A percentile compares a stretch with the other conserved stretches of the same genome.
These are phyloP conservation scores for Cladosporium oxysporum DNA, from an alignment of 2,329 filamentous ascomycete species.

Conservation along the genomic window DNA sequence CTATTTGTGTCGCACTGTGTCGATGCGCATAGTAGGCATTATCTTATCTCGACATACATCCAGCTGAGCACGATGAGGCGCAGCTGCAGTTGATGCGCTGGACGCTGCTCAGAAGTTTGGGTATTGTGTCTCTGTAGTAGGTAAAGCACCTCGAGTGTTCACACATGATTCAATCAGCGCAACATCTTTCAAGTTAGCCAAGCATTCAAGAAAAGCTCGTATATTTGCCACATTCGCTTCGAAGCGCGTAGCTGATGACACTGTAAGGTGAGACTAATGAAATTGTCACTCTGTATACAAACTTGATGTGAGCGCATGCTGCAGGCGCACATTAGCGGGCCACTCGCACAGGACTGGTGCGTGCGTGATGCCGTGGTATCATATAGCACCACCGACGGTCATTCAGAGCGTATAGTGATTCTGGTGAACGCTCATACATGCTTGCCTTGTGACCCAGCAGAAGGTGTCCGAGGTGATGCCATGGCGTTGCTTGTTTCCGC, in stretches of 20 bases:
- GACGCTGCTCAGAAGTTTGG: neutral
- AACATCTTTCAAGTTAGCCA: neutral
- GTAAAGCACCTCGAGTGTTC: neutral
- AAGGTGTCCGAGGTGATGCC: too few species aligned
- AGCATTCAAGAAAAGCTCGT: neutral
- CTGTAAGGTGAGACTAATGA: too few species aligned
- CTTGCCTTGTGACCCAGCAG: neutral
- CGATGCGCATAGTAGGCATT: neutral
- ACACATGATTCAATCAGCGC: neutral
- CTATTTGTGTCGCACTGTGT: neutral
- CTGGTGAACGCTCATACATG: neutral
- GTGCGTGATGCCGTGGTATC: neutral
- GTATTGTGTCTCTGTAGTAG: neutral
- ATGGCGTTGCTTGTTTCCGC: neutral
- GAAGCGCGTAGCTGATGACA: neutral
- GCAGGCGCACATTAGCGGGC: neutral
- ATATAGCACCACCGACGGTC: neutral
- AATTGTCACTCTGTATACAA: neutral
- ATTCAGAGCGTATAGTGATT: neutral
- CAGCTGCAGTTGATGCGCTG: neutral
- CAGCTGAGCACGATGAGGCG: neutral
- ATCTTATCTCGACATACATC: neutral
- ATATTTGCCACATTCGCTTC: neutral
- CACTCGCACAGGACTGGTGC: neutral
- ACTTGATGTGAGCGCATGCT: neutral